Conservation (phyloP, 176 grass and related monocot genomes). For the Bothriochloa decipiens region DNA sequence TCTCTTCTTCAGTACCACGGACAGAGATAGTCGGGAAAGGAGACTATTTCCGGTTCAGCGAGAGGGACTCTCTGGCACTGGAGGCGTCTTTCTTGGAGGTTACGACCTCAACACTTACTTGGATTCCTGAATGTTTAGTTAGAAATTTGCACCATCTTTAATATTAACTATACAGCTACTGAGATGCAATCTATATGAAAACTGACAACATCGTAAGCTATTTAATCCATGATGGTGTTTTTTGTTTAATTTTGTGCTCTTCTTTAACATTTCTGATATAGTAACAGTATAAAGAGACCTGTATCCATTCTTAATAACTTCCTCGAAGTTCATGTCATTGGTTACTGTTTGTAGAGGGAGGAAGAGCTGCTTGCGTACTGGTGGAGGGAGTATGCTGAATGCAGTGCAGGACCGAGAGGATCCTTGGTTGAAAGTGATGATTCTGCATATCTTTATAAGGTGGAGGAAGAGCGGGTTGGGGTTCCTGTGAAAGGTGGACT, state of each 20-base stretch:
- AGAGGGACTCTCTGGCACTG: slow-evolving; percentile 90
- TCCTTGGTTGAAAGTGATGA: no score
- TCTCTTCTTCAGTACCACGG: slow-evolving; percentile 75
- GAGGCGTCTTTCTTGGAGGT: slow-evolving; percentile 98
- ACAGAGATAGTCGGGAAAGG: slow-evolving; percentile 92
- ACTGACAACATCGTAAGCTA: neutral
- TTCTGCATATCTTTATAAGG: no score
- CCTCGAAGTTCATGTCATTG: neutral
- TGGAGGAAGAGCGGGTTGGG: no score
- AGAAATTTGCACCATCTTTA: neutral
- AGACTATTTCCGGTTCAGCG: slow-evolving; percentile 94
- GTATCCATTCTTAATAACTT: neutral
- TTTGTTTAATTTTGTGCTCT: neutral
- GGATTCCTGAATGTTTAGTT: neutral
- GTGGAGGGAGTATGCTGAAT: no score
- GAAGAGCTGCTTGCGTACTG: slow-evolving; percentile 76
- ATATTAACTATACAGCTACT: neutral
- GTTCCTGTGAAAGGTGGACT: no score
- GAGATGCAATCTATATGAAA: neutral
- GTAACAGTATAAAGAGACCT: neutral
- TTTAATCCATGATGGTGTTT: neutral
- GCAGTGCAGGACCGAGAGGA: no score
- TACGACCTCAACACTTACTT: neutral
- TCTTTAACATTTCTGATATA: neutral
- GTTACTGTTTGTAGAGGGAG: slow-evolving; percentile 70